Conservation (phyloP, 1,139 yeast species). For the Geotrichum klebahnii region DNA sequence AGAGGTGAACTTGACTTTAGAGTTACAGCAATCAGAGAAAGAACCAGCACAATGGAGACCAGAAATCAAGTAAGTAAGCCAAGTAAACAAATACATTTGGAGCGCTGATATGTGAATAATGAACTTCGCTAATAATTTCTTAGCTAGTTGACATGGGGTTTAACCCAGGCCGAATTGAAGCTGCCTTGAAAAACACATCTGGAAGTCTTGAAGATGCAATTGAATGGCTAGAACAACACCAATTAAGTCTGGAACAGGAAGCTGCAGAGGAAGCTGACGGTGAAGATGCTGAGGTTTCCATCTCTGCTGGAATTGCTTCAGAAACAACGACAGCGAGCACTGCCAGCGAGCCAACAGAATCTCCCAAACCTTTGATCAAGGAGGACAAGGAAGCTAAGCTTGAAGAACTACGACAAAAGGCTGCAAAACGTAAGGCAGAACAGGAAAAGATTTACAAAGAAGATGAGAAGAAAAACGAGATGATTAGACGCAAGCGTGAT, state of each 20-base stretch:
- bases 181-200: conserved; percentile 35
- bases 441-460: conserved; percentile 35
- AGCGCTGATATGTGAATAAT: not conserved
- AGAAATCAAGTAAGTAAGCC: conserved; percentile 6
- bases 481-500: conserved; percentile 36
- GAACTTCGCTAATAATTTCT: not conserved
- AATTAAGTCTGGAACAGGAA: conserved; percentile 23
- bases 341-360: conserved; percentile 8
- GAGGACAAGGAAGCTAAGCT: conserved; percentile 37
- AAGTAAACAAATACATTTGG: not conserved
- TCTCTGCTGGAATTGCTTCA: conserved; percentile 6
- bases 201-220: conserved; percentile 35
- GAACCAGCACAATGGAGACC: not conserved
- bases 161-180: conserved; percentile 35
- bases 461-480: conserved; percentile 35
- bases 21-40: not conserved
- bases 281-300: conserved; percentile 12
- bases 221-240: conserved; percentile 38
- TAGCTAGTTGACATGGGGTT: conserved; percentile 39
- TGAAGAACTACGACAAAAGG: conserved; percentile 33
- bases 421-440: conserved; percentile 34
- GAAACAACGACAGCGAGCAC: not conserved
- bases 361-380: conserved; percentile 28
- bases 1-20: too few species aligned
- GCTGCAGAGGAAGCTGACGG: conserved; percentile 13